These are phyloP conservation scores for Magnolia changhungtana DNA, from an alignment of 164 flowering plant genomes.

Conservation along the genomic window DNA sequence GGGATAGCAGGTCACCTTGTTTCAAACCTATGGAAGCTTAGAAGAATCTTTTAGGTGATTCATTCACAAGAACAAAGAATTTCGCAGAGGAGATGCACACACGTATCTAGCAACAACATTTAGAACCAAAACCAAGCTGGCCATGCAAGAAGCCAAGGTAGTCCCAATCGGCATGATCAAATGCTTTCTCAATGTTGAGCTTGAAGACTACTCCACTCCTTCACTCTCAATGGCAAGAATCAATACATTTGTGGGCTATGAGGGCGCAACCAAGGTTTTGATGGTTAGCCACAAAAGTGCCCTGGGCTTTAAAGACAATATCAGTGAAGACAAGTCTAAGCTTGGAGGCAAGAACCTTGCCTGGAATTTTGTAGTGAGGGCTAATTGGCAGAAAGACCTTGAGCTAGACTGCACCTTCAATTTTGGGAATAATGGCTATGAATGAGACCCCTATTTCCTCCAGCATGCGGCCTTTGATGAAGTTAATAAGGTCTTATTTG, in stretches of 20 bases:
- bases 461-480: background rate
- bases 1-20: too few species aligned
- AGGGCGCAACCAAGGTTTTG: background rate
- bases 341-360: background rate
- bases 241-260: background rate
- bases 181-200: background rate
- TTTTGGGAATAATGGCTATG: background rate
- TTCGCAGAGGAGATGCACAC: too few species aligned
- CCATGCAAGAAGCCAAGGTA: too few species aligned
- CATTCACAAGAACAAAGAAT: too few species aligned
- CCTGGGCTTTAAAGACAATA: background rate
- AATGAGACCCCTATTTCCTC: background rate
- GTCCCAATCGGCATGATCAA: too few species aligned
- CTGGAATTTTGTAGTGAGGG: background rate
- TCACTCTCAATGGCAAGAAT: background rate
- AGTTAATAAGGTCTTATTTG: background rate
- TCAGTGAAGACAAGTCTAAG: background rate
- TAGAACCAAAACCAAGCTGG: too few species aligned
- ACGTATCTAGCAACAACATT: too few species aligned
- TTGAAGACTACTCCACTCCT: background rate
- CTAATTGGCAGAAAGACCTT: background rate
- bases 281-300: background rate
- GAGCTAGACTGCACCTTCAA: background rate
- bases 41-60: too few species aligned
- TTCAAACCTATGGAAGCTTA: too few species aligned